Base-by-base conservation (phyloP, 2,329 filamentous ascomycete species). In the Amauroascus niger region DNA sequence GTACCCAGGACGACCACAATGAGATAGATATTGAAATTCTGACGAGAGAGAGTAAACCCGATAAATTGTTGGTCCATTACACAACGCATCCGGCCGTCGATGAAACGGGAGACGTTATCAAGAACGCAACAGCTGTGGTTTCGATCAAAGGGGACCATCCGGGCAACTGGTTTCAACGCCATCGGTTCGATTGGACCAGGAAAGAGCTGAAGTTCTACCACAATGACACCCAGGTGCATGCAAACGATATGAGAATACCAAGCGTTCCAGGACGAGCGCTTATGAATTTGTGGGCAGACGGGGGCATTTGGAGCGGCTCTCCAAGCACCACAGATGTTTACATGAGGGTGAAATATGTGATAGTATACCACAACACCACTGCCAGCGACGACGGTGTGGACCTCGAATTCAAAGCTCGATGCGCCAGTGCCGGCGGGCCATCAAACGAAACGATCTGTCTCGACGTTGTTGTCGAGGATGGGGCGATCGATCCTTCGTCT, bases 281-380 rank as follows among this genome's bases (percentile, higher is more conserved):
- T 30, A 47, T 65, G 49, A 65, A 64, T 44, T 52, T 65, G n/a
- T 65, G 63, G 63, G 63, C 63, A 14, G 63, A 65, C 41, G 63
- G 62, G 9, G 63, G 60, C 22, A 55, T 57, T 52, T 65, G 63
- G 63, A 62, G 58, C 48, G 62, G 64, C 9, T 49, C 48, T 37
- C 62, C 63, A 2, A 65, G 63, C 46, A 61, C 59, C 18, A 64
- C 58, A 2, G 57, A 64, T 50, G 63, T 64, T 6, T 55, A 54
- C 41, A 54, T 65, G 54, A 56, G 48, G 4, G 54, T 64, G 39
- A 60, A 57, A 40, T 56, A 50, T 30, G 60, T 65, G 26, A 51
- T 54, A 18, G 61, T 64, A 20, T 65, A 62, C 52, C 63, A 61
- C 57, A 65, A 65, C 54, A 62, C 60, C 14, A 60, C 56, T 5